These are phyloP conservation scores for Ustilaginoidea virens DNA, from an alignment of 2,329 filamentous ascomycete genomes.

Conservation along the genomic window DNA sequence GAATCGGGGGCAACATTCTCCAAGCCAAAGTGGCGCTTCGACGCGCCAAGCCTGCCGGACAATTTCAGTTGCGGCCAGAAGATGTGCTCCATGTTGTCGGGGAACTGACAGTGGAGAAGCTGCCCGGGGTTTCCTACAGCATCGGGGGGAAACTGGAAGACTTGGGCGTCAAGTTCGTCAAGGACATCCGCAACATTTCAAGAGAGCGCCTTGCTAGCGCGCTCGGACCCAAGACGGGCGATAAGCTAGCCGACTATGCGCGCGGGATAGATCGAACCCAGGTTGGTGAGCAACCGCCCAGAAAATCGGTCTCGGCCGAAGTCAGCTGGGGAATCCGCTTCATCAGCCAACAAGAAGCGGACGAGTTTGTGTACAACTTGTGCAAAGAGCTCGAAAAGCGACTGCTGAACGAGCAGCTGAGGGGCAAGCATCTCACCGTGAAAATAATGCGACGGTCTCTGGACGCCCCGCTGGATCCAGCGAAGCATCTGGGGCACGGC, in stretches of 20 bases:
- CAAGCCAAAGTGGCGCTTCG: constrained; percentile 82
- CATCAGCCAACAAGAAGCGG: constrained; percentile 77
- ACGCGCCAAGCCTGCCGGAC: constrained; percentile 87
- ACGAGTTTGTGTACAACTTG: constrained; percentile 76
- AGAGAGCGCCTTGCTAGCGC: constrained; percentile 59
- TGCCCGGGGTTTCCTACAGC: constrained; percentile 87
- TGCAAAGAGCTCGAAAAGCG: constrained; percentile 74
- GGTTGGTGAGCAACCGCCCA: constrained; percentile 69
- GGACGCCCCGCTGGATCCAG: constrained; percentile 79
- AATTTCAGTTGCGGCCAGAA: constrained; percentile 75
- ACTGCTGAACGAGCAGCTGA: constrained; percentile 69
- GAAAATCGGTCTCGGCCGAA: constrained; percentile 93
- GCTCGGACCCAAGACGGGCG: constrained; percentile 83
- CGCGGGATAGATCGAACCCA: constrained; percentile 75
- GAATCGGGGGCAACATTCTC: constrained; percentile 81
- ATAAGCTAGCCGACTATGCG: constrained; percentile 80
- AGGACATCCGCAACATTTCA: constrained; percentile 62
- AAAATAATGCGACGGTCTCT: constrained; percentile 83
- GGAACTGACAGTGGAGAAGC: constrained; percentile 58
- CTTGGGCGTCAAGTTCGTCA: constrained; percentile 66
- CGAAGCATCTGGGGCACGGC: constrained; percentile 87
- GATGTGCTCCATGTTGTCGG: constrained; percentile 64
- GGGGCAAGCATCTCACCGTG: constrained; percentile 76
- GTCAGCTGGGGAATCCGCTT: constrained; percentile 98
- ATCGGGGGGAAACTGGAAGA: constrained; percentile 80